phyloP scores from a whole-genome alignment of 176 grass and related monocot species.

The Oryza glumipatula region DNA sequence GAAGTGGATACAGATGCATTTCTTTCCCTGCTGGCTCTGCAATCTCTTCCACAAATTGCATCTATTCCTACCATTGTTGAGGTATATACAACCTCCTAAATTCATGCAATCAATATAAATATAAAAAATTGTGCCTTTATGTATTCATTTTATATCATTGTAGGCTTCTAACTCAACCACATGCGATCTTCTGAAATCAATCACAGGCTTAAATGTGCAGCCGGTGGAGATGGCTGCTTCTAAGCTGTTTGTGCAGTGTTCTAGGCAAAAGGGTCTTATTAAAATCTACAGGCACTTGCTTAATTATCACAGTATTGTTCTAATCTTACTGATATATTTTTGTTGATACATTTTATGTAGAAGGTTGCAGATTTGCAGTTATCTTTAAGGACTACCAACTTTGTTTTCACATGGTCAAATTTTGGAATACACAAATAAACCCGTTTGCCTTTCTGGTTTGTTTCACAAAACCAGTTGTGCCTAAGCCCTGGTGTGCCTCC shows the following conservation, averaged over 20 bases:
- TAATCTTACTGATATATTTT: conserved; percentile 42
- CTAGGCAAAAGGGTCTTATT: conserved; percentile 90
- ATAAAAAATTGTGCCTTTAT: conserved; percentile 39
- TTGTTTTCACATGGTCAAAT: neutral
- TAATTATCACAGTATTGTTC: conserved; percentile 83
- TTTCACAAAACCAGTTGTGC: neutral
- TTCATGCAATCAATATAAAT: conserved; percentile 25
- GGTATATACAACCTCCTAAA: conserved; percentile 56
- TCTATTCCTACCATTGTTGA: conserved; percentile 87
- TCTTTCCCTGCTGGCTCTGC: conserved; percentile 86
- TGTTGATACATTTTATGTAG: conserved; percentile 21
- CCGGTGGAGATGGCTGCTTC: conserved; percentile 96
- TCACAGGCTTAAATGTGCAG: conserved; percentile 88
- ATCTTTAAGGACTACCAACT: conserved; percentile 26
- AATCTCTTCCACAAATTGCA: conserved; percentile 73
- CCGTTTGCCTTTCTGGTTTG: neutral
- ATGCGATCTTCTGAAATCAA: conserved; percentile 91
- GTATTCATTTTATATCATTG: conserved; percentile 50
- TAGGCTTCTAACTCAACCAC: conserved; percentile 86
- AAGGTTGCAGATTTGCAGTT: conserved; percentile 15
- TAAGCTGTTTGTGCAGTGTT: conserved; percentile 97
- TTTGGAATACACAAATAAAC: conserved; percentile 23
- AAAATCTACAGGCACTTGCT: conserved; percentile 98
- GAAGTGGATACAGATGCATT: conserved; percentile 99
- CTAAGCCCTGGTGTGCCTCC: neutral